phyloP scores from a whole-genome alignment of 169 alveolate genomes.

The Toxoplasma gondii region DNA sequence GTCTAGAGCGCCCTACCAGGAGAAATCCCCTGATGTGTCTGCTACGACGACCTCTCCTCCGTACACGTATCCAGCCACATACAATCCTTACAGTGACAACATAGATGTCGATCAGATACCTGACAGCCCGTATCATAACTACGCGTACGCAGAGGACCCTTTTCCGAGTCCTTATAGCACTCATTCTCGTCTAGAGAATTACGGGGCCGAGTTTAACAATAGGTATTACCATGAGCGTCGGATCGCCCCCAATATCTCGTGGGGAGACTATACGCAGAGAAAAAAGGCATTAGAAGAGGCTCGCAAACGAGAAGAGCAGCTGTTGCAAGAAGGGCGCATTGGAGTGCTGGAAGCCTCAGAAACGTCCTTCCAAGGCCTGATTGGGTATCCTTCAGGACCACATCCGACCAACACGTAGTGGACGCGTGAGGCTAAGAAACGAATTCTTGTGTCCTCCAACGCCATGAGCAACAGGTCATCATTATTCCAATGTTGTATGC shows the following conservation, averaged over 20 bases:
- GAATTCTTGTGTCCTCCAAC: no score
- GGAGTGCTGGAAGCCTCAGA: neutral
- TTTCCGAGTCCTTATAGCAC: conserved; percentile 23
- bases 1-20: neutral
- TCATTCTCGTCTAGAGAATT: conserved; percentile 8
- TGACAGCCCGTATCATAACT: conserved; percentile 19
- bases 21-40: neutral
- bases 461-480: neutral
- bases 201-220: neutral
- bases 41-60: neutral
- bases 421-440: neutral
- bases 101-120: conserved; percentile 14
- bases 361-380: conserved; percentile 4
- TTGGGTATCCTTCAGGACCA: neutral
- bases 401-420: neutral
- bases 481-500: neutral
- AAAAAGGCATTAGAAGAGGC: neutral
- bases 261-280: neutral
- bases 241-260: neutral
- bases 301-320: neutral
- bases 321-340: neutral
- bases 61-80: neutral
- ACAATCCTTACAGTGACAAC: conserved; percentile 14
- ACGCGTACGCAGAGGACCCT: conserved; percentile 3
- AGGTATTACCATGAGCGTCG: neutral